phyloP scores from a whole-genome alignment of 2,329 filamentous ascomycete genomes.

The Malbranchea cinnamomea region DNA sequence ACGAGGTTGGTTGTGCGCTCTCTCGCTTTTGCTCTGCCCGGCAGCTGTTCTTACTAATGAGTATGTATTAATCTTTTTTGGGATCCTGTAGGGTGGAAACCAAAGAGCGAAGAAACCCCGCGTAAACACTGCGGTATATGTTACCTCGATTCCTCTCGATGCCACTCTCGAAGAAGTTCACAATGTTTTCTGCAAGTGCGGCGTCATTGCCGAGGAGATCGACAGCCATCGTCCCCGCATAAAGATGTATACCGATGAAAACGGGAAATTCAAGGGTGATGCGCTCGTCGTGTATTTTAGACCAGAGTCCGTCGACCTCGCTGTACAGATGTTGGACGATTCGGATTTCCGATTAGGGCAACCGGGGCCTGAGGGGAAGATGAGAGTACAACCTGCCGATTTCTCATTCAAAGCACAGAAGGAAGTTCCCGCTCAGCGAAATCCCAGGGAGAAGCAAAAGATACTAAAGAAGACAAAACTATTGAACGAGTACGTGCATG shows the following conservation, averaged over 20 bases:
- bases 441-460: conserved; percentile 63
- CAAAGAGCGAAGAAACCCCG: conserved; percentile 28
- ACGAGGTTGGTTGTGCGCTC: conserved; percentile 31
- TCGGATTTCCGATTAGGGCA: conserved; percentile 56
- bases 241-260: conserved; percentile 75
- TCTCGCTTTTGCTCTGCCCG: background rate
- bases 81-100: conserved; percentile 16
- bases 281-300: conserved; percentile 90
- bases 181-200: conserved; percentile 72
- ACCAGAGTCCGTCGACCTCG: conserved; percentile 68
- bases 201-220: conserved; percentile 87
- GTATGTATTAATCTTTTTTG: conserved; percentile 6
- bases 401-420: conserved; percentile 81
- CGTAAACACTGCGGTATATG: conserved; percentile 82
- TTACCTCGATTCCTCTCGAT: conserved; percentile 73
- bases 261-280: conserved; percentile 83
- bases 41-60: background rate
- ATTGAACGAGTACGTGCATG: conserved; percentile 46
- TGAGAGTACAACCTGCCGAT: conserved; percentile 73
- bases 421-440: conserved; percentile 41
- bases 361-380: conserved; percentile 41
- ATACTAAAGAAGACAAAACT: conserved; percentile 85
- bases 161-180: conserved; percentile 66
- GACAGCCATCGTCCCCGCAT: conserved; percentile 77
- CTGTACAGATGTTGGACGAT: conserved; percentile 38